Evolutionary conservation across 2,329 filamentous ascomycete species (phyloP), one percentile per base, ranked within the genome.

Genomic region (Diplodia scrobiculata): DNA sequence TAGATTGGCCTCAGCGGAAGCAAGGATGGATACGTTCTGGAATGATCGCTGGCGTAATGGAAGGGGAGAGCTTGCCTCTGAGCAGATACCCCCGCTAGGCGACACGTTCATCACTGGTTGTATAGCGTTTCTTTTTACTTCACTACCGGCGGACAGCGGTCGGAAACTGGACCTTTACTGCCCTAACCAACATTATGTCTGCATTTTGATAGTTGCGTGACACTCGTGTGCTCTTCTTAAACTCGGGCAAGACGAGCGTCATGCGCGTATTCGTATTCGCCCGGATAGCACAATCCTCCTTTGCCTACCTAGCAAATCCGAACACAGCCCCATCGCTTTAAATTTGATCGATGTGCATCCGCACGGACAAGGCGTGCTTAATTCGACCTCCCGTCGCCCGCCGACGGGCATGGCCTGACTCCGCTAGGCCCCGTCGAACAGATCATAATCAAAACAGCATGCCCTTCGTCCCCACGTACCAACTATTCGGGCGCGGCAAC

Each of bases 291-390:
- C 27, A 45, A 47, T 29, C 27, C 29, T 45, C 25, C 38, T 59
- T 29, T 38, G 14, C 52, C n/a, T 14, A 19, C 52, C n/a, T 14
- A 19, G 13, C 52, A 58, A 41, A 13, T 14, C 21, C 41, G n/a
- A 13, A 17, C 54, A 27, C 21, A n/a, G 34, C 21, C 54, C 34
- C 54, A 21, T 27, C 17, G 14, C 54, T 13, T 45, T 29, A 53
- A 29, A 59, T 25, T 29, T 27, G 21, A 36, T 21, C 29, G 55
- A 60, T 60, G 25, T 48, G 25, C 55, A 21, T n/a, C 38, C 58
- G 58, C 58, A 62, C 58, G 50, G 58, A 47, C 58, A 50, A 36
- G 45, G 9, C 29, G 41, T 62, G 58, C 58, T 62, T 62, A 62
- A 50, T 48, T 45, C 41, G 13, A 55, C 32, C 52, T 55, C 52